phyloP scores from a whole-genome alignment of 176 grass and related monocot genomes.

The Dactylis glomerata region DNA sequence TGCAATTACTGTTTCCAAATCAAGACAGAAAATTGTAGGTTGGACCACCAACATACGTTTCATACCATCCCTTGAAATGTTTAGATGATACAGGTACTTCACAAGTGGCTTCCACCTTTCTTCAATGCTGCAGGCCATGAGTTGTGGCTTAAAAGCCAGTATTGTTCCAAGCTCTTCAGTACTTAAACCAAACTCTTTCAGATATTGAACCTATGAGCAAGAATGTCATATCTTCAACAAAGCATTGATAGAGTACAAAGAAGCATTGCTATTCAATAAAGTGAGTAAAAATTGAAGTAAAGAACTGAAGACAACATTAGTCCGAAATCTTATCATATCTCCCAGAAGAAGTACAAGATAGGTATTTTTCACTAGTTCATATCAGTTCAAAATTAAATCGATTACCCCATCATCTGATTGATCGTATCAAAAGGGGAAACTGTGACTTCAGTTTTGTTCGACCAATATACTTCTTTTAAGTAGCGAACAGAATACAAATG shows the following conservation, averaged over 20 bases:
- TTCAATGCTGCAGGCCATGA: conserved; percentile 93
- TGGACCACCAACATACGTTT: conserved; percentile 81
- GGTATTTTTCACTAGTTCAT: background rate
- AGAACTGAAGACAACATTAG: background rate
- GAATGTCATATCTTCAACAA: background rate
- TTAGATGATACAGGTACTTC: conserved; percentile 81
- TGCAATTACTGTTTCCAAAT: conserved; percentile 84
- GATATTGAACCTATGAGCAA: conserved; percentile 66
- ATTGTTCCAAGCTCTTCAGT: conserved; percentile 64
- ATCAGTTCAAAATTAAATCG: background rate
- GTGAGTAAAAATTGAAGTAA: background rate
- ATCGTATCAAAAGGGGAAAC: background rate
- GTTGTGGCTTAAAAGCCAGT: conserved; percentile 83
- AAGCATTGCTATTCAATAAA: background rate
- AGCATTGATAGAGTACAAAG: background rate
- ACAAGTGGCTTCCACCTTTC: conserved; percentile 95
- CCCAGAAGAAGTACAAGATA: background rate
- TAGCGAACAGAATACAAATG: background rate
- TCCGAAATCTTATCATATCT: background rate
- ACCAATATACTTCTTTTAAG: background rate
- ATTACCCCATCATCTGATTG: background rate
- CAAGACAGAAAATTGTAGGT: conserved; percentile 91
- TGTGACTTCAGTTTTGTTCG: background rate
- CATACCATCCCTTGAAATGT: conserved; percentile 78
- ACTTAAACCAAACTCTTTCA: conserved; percentile 75